A percentile compares a stretch with the other conserved stretches of the same genome.
These are phyloP conservation scores for Bryoerythrophyllum caledonicum DNA, from an alignment of 225 moss, liverwort and hornwort genomes.

Conservation along the genomic window DNA sequence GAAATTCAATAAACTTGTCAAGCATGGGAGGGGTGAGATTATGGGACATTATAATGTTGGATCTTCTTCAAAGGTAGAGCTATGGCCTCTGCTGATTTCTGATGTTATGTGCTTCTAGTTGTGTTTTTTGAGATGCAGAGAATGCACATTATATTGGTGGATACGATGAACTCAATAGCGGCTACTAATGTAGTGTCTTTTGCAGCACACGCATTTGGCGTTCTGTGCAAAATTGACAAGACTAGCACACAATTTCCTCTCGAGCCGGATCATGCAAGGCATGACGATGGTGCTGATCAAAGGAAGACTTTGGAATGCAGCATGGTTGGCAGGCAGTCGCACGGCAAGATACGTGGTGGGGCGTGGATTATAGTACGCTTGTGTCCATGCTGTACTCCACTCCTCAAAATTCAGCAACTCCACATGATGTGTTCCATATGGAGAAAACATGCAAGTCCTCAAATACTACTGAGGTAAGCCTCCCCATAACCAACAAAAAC, in stretches of 20 bases:
- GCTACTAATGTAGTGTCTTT: background rate
- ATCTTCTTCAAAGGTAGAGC: no score
- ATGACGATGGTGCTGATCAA: background rate
- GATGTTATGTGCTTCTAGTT: no score
- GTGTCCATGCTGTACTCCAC: background rate
- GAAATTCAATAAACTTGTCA: no score
- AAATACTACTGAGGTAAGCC: no score
- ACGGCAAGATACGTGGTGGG: background rate
- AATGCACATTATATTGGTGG: background rate
- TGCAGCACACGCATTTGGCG: background rate
- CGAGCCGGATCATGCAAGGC: background rate
- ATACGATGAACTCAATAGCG: background rate
- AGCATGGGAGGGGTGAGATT: background rate
- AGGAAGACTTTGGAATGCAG: slow-evolving; percentile 25
- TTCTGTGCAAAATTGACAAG: slow-evolving; percentile 14
- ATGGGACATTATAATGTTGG: no score
- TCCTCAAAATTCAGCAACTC: background rate
- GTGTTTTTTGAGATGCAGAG: background rate
- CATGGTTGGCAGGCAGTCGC: background rate
- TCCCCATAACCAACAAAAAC: no score
- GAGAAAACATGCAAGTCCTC: background rate
- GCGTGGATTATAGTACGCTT: background rate
- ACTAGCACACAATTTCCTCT: slow-evolving; percentile 1
- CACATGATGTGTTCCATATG: background rate
- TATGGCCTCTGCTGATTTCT: no score